Evolutionary conservation across 1,284 basidiomycete genomes (phyloP), one percentile per base, ranked within the genome.

Genomic region (Sanghuangporus baumii): DNA sequence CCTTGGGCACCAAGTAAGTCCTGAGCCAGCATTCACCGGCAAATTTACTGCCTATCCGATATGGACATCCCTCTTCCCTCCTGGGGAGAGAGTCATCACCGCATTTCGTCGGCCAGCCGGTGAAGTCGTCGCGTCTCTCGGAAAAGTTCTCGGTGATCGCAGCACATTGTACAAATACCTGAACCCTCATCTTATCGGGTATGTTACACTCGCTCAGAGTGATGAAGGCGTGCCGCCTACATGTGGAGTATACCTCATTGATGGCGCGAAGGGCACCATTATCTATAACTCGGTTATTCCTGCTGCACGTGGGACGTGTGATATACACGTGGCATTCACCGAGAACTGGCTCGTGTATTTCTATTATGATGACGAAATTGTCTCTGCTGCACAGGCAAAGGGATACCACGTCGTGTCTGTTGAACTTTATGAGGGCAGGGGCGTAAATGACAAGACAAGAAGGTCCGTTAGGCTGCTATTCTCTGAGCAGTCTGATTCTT

Each of bases 271-370:
- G 65, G 96, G 96, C 2, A 85, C 80, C 0, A 75, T 91, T 3
- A 67, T 95, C 1, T 94, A 94, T 72, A 80, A 84, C 57, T 80
- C 81, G 3, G 74, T 76, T 31, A 67, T 91, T 6, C 83, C 86
- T 58, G 74, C 76, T 14, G 69, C 62, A 50, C 71, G 67, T n/a
- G 77, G 72, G 47, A 75, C 65, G 31, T 91, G 89, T 69, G 81
- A 88, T 67, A 75, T 95, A 9, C 82, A 87, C 66, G 86, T 86
- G 14, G 77, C 79, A 6, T 78, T 96, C 66, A 83, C 85, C 16
- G 96, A 98, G 76, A 98, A 98, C 73, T 98, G 96, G 96, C 75
- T 98, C 59, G 88, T 95, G 18, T 94, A 94, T 74, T 81, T 89
- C 59, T 96, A 90, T 72, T 91, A 86, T 67, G 87, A 89, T 52